These are phyloP conservation scores for Boletus sensibilis DNA, from an alignment of 768 basidiomycete genomes.

Conservation along the genomic window DNA sequence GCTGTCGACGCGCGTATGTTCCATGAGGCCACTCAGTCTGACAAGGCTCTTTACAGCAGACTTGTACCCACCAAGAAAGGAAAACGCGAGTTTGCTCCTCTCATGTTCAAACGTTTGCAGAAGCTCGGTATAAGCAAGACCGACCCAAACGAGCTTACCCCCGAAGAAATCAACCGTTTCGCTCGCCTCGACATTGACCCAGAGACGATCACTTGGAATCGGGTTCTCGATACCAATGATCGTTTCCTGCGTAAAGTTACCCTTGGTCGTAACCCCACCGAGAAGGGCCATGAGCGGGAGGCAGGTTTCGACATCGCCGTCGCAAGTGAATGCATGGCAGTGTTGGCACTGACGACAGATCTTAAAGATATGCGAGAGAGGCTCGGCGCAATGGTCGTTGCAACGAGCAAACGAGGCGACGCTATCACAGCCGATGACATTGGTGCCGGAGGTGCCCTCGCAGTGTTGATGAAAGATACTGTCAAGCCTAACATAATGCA, in stretches of 20 bases:
- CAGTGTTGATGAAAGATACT: slow-evolving; percentile 97
- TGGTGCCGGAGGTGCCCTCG: slow-evolving; percentile 91
- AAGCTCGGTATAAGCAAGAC: slow-evolving; percentile 96
- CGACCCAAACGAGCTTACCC: slow-evolving; percentile 86
- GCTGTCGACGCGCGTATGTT: slow-evolving; percentile 97
- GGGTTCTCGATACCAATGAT: slow-evolving; percentile 95
- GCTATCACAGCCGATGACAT: slow-evolving; percentile 96
- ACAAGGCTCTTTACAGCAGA: slow-evolving; percentile 92
- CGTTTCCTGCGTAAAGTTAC: slow-evolving; percentile 94
- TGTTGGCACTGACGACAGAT: slow-evolving; percentile 86
- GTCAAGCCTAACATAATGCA: slow-evolving; percentile 99
- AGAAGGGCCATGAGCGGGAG: slow-evolving; percentile 84
- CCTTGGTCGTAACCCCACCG: slow-evolving; percentile 86
- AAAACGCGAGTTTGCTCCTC: slow-evolving; percentile 88
- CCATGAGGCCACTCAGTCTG: slow-evolving; percentile 93
- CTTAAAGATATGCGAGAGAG: slow-evolving; percentile 89
- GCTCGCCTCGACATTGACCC: slow-evolving; percentile 90
- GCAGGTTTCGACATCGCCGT: slow-evolving; percentile 97
- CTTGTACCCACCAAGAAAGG: slow-evolving; percentile 93
- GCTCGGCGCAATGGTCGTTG: slow-evolving; percentile 96
- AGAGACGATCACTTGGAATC: slow-evolving; percentile 95
- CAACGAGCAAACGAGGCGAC: slow-evolving; percentile 86
- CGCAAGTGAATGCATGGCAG: slow-evolving; percentile 97
- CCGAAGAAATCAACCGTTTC: slow-evolving; percentile 88
- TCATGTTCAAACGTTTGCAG: slow-evolving; percentile 93